phyloP scores from a whole-genome alignment of 768 basidiomycete genomes.

The Suillus placidus region DNA sequence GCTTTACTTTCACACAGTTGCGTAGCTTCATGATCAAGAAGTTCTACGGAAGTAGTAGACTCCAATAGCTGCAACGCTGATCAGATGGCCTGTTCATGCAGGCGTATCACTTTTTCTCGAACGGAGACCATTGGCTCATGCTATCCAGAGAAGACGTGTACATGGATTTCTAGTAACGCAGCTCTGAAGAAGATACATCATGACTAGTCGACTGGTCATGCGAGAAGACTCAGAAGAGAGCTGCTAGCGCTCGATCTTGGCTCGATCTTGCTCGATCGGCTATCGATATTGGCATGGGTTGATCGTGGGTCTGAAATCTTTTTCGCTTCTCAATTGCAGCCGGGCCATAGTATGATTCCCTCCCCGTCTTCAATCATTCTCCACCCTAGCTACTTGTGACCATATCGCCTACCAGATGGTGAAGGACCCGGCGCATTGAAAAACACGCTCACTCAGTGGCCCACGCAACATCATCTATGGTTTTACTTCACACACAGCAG shows the following conservation, averaged over 20 bases:
- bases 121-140: neutral
- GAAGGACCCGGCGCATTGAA: neutral
- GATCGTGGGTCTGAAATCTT: neutral
- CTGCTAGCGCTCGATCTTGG: neutral
- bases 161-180: too few relatives aligned
- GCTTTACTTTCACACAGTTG: neutral
- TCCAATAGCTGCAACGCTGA: neutral
- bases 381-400: neutral
- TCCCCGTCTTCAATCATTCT: neutral
- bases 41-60: neutral
- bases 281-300: neutral
- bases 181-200: too few relatives aligned
- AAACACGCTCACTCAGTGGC: neutral
- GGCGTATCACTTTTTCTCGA: neutral
- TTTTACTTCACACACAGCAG: constrained; percentile 15
- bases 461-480: constrained; percentile 7
- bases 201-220: neutral
- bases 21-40: too few relatives aligned
- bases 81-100: neutral
- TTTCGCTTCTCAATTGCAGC: neutral
- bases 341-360: neutral
- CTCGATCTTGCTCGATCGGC: too few relatives aligned
- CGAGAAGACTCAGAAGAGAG: neutral
- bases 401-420: neutral
- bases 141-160: too few relatives aligned